Base-by-base conservation (phyloP, 306 rosid species). In the Ormosia emarginata region DNA sequence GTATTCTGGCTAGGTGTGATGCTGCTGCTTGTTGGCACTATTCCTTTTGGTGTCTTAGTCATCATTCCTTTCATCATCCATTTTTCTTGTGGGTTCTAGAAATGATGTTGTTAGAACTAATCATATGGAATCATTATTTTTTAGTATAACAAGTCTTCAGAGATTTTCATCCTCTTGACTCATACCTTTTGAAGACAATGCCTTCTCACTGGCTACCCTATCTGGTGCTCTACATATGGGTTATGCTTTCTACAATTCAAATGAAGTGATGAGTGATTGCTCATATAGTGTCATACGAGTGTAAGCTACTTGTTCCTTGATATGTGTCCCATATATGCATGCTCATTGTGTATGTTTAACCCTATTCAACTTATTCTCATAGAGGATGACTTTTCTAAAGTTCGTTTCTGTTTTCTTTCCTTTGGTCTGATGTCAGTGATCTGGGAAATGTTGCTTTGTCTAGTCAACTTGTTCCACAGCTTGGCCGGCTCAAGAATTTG, bases 361-460 rank as follows among this genome's bases (percentile, higher is more conserved):
- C 29, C 34, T 8, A 66, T 34, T 40, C 29, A 56, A 74, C 65
- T 14, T 34, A 67, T 41, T 70, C 66, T 79, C 73, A 13, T 15
- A 5, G 18, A 79, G 77, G 76, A 33, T 63, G 24, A 14, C 40
- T 68, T 70, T 55, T 81, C 83, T 76, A 67, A 85, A 57, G 18
- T 61, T 84, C 41, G 6, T 67, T 72, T 80, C 17, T 70, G 58
- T 84, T 87, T 81, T 46, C n/a, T 18, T 77, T 34, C 34, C 61
- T 44, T 68, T 15, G 57, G 46, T 71, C 41, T 80, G 71, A 37
- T 83, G 68, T 56, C 94, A 95, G 99, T 80, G 99, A 95, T 87
- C 88, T 95, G 66, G 99, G 99, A 77, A 93, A 95, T 85, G 99
- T 98, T 77, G 98, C 92, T 62, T 89, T 95, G 85, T 95, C 98